phyloP scores from a whole-genome alignment of 306 rosid genomes.

The Vicia villosa region DNA sequence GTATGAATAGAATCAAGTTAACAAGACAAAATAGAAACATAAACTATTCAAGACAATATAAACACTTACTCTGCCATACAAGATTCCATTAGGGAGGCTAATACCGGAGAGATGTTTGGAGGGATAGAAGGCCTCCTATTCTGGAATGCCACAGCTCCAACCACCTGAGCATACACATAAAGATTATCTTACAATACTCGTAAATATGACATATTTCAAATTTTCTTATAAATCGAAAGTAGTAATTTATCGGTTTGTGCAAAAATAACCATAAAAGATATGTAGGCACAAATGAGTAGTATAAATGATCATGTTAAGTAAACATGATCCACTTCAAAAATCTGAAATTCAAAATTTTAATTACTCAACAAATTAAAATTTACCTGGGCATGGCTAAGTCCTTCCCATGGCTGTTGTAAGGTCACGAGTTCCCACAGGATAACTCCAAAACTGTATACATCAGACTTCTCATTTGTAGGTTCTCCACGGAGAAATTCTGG shows the following conservation, averaged over 20 bases:
- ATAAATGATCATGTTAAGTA: background rate
- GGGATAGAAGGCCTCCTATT: conserved; percentile 80
- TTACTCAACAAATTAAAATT: conserved; percentile 17
- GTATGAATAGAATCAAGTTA: background rate
- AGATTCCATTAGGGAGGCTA: conserved; percentile 84
- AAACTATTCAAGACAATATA: too few relatives aligned
- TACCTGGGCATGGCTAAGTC: conserved; percentile 95
- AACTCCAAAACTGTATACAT: conserved; percentile 92
- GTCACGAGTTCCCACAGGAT: conserved; percentile 93
- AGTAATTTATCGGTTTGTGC: background rate
- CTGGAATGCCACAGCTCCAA: conserved; percentile 96
- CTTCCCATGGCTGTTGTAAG: conserved; percentile 92
- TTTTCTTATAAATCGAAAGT: background rate
- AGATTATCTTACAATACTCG: background rate
- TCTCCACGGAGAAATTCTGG: conserved; percentile 98
- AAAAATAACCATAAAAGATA: background rate
- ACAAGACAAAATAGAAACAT: too few relatives aligned
- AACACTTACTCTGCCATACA: conserved; percentile 93
- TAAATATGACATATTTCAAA: background rate
- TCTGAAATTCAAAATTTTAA: conserved; percentile 17
- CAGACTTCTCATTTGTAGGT: conserved; percentile 93
- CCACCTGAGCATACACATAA: conserved; percentile 59
- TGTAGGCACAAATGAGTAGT: background rate
- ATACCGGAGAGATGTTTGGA: conserved; percentile 58
- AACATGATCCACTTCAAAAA: background rate